A percentile compares a stretch with the other conserved stretches of the same genome.
phyloP scores from a whole-genome alignment of 2,329 filamentous ascomycete species.

The Aureobasidium sp. region DNA sequence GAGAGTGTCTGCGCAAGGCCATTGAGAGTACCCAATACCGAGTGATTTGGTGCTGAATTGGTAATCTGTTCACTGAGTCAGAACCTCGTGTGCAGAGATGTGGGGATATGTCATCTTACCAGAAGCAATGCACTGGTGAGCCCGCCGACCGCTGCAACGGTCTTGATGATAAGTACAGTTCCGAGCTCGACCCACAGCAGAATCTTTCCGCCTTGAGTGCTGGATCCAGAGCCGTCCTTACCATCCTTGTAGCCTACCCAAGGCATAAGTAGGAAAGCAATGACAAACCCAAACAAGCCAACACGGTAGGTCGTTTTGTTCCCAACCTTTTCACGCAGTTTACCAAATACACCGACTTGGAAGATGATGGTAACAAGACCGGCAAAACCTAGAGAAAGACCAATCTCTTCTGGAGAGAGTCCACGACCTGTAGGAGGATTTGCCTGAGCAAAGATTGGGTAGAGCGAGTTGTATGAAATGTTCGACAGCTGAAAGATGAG shows the following conservation, averaged over 20 bases:
- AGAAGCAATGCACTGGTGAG: constrained; percentile 82
- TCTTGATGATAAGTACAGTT: constrained; percentile 75
- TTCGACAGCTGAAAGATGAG: constrained; percentile 91
- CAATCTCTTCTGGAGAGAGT: constrained; percentile 72
- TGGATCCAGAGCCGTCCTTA: constrained; percentile 33
- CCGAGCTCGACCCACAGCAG: constrained; percentile 81
- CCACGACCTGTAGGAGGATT: constrained; percentile 67
- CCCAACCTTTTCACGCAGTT: constrained; percentile 68
- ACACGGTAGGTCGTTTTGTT: constrained; percentile 79
- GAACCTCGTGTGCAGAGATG: constrained; percentile 40
- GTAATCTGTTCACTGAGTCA: constrained; percentile 58
- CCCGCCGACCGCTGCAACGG: constrained; percentile 80
- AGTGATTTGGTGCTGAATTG: constrained; percentile 81
- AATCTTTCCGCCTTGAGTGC: constrained; percentile 49
- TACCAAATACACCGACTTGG: constrained; percentile 78
- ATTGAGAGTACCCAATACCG: constrained; percentile 82
- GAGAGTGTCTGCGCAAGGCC: constrained; percentile 91
- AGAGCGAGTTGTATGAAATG: constrained; percentile 90
- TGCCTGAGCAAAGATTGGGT: constrained; percentile 83
- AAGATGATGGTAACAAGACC: constrained; percentile 82
- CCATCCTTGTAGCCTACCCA: constrained; percentile 74
- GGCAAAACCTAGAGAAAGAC: constrained; percentile 75
- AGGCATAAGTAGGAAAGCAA: constrained; percentile 82
- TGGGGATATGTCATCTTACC: constrained; percentile 16
- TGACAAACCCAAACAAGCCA: constrained; percentile 69